Percentiles rank a stretch among this genome's conserved stretches.
phyloP scores from a whole-genome alignment of 306 rosid species.

The Cucurbita ficifolia region DNA sequence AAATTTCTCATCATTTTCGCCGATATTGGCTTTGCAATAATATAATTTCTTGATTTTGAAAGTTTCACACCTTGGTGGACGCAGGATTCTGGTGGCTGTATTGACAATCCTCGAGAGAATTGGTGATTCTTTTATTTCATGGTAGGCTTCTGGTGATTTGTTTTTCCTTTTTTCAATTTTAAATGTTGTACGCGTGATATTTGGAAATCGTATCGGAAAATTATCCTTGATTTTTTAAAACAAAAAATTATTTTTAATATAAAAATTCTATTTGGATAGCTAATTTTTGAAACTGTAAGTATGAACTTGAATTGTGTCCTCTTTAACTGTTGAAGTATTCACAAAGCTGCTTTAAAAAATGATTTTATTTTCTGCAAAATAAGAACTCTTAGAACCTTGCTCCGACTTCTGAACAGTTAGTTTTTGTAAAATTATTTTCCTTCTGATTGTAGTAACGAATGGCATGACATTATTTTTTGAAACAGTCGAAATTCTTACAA shows the following conservation, averaged over 20 bases:
- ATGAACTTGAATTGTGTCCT: not conserved
- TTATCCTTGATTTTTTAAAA: not conserved
- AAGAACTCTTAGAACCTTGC: no score
- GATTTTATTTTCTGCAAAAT: not conserved
- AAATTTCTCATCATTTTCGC: not conserved
- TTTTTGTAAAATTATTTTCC: no score
- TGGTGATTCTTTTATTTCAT: conserved; percentile 72
- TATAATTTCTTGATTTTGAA: not conserved
- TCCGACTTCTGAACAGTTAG: no score
- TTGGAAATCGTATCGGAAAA: not conserved
- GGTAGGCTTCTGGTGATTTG: conserved; percentile 26
- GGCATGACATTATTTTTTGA: not conserved
- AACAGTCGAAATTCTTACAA: not conserved
- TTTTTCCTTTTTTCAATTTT: not conserved
- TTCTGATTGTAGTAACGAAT: not conserved
- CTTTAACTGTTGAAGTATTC: not conserved
- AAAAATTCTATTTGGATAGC: not conserved
- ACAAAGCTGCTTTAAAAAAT: not conserved
- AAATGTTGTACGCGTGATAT: not conserved
- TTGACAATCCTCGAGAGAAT: conserved; percentile 71
- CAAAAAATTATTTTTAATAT: not conserved
- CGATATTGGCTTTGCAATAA: not conserved
- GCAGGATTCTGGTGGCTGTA: conserved; percentile 89
- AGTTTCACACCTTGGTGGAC: not conserved
- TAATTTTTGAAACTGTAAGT: not conserved